Conservation (phyloP, 2,329 filamentous ascomycete genomes). For the Lasiodiplodia gonubiensis region DNA sequence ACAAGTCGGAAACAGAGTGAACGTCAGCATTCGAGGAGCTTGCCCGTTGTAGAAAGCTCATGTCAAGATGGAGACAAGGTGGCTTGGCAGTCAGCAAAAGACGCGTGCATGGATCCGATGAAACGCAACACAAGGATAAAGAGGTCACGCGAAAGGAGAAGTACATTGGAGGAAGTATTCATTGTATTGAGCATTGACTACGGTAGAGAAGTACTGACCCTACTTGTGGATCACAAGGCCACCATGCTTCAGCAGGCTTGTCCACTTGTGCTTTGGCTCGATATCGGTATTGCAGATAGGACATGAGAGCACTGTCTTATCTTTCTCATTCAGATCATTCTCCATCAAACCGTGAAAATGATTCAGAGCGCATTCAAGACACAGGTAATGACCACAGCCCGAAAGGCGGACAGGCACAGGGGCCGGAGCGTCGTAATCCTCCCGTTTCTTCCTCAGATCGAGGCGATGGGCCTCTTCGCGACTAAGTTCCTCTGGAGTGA, state of each 20-base stretch:
- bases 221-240: neutral
- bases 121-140: neutral
- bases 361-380: constrained; percentile 10
- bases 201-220: neutral
- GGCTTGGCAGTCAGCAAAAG: neutral
- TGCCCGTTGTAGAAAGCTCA: neutral
- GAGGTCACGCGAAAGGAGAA: neutral
- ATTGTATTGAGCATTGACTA: neutral
- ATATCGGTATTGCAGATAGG: neutral
- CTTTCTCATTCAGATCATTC: neutral
- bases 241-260: neutral
- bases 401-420: neutral
- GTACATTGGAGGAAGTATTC: neutral
- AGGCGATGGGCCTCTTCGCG: constrained; percentile 1
- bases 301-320: neutral
- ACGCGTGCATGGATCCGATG: no score
- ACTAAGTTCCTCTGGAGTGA: neutral
- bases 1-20: neutral
- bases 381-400: neutral
- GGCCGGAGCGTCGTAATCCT: neutral
- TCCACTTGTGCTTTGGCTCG: neutral
- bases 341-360: constrained; percentile 9
- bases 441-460: neutral
- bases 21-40: neutral
- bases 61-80: neutral